Conservation (phyloP, 805 yeast species). For the Maudiozyma saulgeensis region DNA sequence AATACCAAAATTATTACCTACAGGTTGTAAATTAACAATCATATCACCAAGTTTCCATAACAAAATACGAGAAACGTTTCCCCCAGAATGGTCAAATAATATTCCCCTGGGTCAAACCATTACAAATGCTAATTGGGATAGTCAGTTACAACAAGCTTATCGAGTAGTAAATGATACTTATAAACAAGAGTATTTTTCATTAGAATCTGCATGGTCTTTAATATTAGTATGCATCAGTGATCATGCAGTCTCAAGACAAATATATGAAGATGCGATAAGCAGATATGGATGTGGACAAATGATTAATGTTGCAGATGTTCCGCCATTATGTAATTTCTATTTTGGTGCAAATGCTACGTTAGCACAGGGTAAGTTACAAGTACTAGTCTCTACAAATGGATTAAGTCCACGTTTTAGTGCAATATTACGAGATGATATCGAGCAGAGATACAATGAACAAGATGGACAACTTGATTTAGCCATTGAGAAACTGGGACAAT, state of each 20-base stretch:
- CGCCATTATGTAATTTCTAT: slow-evolving; percentile 27
- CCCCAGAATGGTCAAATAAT: background rate
- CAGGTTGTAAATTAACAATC: slow-evolving; percentile 26
- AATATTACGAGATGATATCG: slow-evolving; percentile 23
- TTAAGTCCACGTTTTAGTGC: slow-evolving; percentile 27
- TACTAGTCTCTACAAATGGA: slow-evolving; percentile 27
- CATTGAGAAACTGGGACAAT: slow-evolving; percentile 16
- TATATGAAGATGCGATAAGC: slow-evolving; percentile 16
- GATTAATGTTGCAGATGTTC: slow-evolving; percentile 30
- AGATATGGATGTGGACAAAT: slow-evolving; percentile 21
- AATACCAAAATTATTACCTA: slow-evolving; percentile 23
- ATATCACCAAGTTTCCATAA: slow-evolving; percentile 20
- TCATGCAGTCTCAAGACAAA: slow-evolving; percentile 12
- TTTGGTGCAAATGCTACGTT: slow-evolving; percentile 26
- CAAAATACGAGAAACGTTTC: slow-evolving; percentile 6
- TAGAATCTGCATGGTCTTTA: slow-evolving; percentile 20
- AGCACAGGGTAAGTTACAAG: slow-evolving; percentile 10
- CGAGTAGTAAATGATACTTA: slow-evolving; percentile 11
- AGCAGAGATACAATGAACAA: slow-evolving; percentile 4
- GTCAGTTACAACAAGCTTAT: slow-evolving; percentile 6
- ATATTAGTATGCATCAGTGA: slow-evolving; percentile 27
- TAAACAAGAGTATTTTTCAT: slow-evolving; percentile 9
- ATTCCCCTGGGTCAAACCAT: background rate
- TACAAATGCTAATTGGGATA: slow-evolving; percentile 11
- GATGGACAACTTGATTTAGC: slow-evolving; percentile 17